Percentiles rank a stretch among this genome's conserved stretches.
Evolutionary conservation across 495 filamentous ascomycete genomes (phyloP).

Genomic region (Penicillium taxi): DNA sequence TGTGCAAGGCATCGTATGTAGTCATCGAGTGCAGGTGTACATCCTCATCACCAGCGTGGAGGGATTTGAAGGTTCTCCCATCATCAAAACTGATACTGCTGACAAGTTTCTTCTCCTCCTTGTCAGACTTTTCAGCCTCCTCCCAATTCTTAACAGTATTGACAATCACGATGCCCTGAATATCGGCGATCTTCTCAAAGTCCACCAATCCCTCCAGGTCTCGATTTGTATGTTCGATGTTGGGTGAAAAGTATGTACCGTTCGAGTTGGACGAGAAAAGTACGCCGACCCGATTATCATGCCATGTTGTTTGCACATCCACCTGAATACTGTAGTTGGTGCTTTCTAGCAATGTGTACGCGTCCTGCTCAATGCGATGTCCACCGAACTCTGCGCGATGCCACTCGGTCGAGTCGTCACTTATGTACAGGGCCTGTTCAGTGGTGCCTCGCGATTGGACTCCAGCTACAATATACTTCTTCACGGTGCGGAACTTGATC

Average conservation of each 20-base stretch:
- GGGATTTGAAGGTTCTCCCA: slow-evolving; percentile 63
- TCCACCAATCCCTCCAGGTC: slow-evolving; percentile 64
- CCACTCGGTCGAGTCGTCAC: slow-evolving; percentile 75
- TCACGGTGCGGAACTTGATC: slow-evolving; percentile 58
- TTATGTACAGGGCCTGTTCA: slow-evolving; percentile 82
- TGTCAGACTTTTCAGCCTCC: slow-evolving; percentile 51
- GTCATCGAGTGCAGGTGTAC: slow-evolving; percentile 91
- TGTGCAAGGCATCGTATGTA: slow-evolving; percentile 29
- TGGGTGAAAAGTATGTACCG: slow-evolving; percentile 87
- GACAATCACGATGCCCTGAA: slow-evolving; percentile 85
- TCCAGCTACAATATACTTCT: slow-evolving; percentile 78
- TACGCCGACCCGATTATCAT: slow-evolving; percentile 64
- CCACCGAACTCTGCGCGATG: slow-evolving; percentile 84
- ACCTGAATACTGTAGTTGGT: slow-evolving; percentile 97
- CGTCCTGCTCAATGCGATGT: slow-evolving; percentile 72
- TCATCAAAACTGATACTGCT: slow-evolving; percentile 91
- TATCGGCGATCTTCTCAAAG: slow-evolving; percentile 82
- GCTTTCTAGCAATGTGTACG: slow-evolving; percentile 88
- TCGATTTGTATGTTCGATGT: slow-evolving; percentile 86
- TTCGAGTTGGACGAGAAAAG: slow-evolving; percentile 93
- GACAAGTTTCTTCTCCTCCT: slow-evolving; percentile 54
- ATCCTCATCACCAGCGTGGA: slow-evolving; percentile 51
- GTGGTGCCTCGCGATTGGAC: slow-evolving; percentile 68
- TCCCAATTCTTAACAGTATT: slow-evolving; percentile 85
- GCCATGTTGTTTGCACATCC: slow-evolving; percentile 68